phyloP scores from a whole-genome alignment of 305 asterid species.

The Ilex paraguariensis region DNA sequence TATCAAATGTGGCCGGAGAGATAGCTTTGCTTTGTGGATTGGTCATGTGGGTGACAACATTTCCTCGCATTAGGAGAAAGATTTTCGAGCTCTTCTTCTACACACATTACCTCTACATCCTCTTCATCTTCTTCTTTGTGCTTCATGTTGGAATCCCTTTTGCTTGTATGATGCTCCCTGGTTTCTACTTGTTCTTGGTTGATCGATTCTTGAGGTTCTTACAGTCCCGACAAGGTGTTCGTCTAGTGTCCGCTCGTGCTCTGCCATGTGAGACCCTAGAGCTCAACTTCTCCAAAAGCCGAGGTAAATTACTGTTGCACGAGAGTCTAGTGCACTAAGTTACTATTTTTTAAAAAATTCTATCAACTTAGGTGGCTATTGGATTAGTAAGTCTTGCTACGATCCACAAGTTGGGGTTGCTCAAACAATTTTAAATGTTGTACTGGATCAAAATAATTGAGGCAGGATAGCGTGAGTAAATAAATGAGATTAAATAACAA shows the following conservation, averaged over 20 bases:
- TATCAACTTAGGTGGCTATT: no score
- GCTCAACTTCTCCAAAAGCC: constrained; percentile 68
- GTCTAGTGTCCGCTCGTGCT: constrained; percentile 55
- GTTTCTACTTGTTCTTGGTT: constrained; percentile 71
- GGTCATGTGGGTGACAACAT: constrained; percentile 60
- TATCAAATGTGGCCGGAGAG: constrained; percentile 81
- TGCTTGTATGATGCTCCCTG: constrained; percentile 65
- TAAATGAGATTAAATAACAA: no score
- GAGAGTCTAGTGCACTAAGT: no score
- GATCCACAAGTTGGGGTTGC: no score
- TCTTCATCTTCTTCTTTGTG: constrained; percentile 61
- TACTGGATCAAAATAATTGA: no score
- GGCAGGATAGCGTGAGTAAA: no score
- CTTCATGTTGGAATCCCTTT: constrained; percentile 69
- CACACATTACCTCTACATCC: constrained; percentile 65
- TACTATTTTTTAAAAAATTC: no score
- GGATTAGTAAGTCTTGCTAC: no score
- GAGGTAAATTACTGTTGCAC: constrained; percentile 26
- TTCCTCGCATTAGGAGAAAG: constrained; percentile 62
- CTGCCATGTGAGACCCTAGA: constrained; percentile 57
- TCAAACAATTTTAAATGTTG: no score
- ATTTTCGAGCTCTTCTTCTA: constrained; percentile 76
- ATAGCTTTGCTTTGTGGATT: constrained; percentile 57
- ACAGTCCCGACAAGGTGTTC: constrained; percentile 62
- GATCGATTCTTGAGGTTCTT: constrained; percentile 71